phyloP scores from a whole-genome alignment of 805 yeast genomes.

The Lachancea kluyveri region DNA sequence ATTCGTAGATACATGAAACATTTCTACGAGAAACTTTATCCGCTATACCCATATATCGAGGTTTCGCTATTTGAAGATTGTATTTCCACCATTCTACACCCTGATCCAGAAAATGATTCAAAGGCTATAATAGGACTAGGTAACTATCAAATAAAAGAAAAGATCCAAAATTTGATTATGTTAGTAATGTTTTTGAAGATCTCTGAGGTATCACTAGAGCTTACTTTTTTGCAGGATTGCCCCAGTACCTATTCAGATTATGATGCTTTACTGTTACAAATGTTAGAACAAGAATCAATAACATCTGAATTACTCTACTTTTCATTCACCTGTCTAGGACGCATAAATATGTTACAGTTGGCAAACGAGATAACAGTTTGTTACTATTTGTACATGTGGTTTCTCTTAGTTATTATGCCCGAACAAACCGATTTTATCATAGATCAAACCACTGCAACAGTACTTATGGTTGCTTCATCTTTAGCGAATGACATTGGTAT shows the following conservation, averaged over 20 bases:
- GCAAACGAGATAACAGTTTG: conserved; percentile 27
- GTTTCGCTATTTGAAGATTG: conserved; percentile 25
- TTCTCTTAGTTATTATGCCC: conserved; percentile 27
- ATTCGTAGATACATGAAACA: conserved; percentile 21
- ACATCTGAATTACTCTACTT: conserved; percentile 19
- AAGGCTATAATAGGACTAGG: conserved; percentile 21
- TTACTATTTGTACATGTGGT: conserved; percentile 28
- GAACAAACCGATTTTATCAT: conserved; percentile 29
- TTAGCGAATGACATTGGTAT: conserved; percentile 28
- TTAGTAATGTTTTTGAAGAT: conserved; percentile 24
- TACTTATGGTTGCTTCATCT: conserved; percentile 23
- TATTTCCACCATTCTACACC: conserved; percentile 15
- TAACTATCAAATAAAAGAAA: conserved; percentile 20
- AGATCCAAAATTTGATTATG: conserved; percentile 22
- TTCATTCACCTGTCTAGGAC: conserved; percentile 22
- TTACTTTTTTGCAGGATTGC: too few species aligned
- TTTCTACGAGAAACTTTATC: conserved; percentile 23
- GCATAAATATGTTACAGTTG: conserved; percentile 25
- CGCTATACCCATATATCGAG: conserved; percentile 24
- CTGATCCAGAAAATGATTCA: conserved; percentile 13
- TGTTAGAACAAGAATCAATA: conserved; percentile 19
- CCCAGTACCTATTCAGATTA: conserved; percentile 6
- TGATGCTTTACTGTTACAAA: conserved; percentile 10
- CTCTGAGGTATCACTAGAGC: conserved; percentile 23
- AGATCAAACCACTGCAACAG: conserved; percentile 29